Conservation (phyloP, 345 rosid species). For the Populus tremula region DNA sequence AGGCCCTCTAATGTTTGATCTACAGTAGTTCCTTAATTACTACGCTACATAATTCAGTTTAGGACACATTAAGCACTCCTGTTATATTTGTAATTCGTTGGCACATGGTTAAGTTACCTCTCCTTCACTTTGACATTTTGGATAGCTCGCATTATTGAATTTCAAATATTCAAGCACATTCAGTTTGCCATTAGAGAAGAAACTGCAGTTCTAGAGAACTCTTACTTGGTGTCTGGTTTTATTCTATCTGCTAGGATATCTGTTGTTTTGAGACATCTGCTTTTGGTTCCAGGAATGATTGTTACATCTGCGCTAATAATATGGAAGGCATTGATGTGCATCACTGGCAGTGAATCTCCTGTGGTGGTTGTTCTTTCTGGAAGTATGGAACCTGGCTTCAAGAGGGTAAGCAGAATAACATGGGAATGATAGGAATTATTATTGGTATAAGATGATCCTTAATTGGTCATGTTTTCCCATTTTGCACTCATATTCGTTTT, state of each 20-base stretch:
- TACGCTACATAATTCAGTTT: neutral
- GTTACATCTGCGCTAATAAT: constrained; percentile 91
- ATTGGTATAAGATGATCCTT: neutral
- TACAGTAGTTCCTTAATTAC: neutral
- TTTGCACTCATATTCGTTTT: neutral
- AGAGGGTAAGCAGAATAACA: constrained; percentile 56
- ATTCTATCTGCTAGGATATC: neutral
- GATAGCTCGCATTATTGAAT: neutral
- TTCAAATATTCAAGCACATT: neutral
- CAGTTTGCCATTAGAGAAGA: neutral
- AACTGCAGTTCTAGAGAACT: neutral
- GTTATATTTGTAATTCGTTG: neutral
- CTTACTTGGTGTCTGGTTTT: neutral
- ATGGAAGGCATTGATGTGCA: constrained; percentile 94
- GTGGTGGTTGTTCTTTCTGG: constrained; percentile 96
- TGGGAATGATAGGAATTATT: neutral
- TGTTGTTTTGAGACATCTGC: constrained; percentile 1
- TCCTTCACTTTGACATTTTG: neutral
- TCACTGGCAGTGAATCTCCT: constrained; percentile 99
- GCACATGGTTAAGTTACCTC: neutral
- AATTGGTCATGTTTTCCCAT: neutral
- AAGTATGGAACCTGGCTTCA: constrained; percentile 99
- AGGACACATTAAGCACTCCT: neutral
- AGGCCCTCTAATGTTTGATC: neutral
- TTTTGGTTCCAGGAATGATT: constrained; percentile 67